phyloP scores from a whole-genome alignment of 2,329 filamentous ascomycete genomes.

The Nannizziopsis barbatae region DNA sequence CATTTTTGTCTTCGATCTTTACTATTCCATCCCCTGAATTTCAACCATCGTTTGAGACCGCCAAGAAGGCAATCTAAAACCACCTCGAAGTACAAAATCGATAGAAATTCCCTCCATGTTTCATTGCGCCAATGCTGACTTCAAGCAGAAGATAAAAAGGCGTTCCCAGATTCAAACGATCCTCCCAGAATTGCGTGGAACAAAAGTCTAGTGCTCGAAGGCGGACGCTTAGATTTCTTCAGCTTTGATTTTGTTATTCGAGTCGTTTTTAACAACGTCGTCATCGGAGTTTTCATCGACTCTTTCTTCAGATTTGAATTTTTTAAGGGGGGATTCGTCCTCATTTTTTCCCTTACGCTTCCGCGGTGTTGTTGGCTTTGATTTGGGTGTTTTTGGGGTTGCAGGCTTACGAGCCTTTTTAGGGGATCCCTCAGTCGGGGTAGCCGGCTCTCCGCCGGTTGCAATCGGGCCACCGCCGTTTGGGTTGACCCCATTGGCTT shows the following conservation, averaged over 20 bases:
- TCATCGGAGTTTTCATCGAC: conserved; percentile 7
- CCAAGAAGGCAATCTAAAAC: too few species aligned
- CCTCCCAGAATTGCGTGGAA: background rate
- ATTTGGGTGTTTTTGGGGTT: conserved; percentile 14
- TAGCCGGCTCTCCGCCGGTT: background rate
- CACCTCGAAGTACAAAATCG: too few species aligned
- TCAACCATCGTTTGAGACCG: too few species aligned
- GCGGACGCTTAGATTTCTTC: background rate
- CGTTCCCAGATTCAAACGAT: background rate
- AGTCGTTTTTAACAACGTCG: background rate
- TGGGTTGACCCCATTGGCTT: conserved; percentile 42
- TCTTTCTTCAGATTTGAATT: conserved; percentile 13
- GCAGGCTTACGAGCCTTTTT: conserved; percentile 19
- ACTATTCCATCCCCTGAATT: too few species aligned
- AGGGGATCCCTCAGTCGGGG: conserved; percentile 14
- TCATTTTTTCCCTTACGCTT: conserved; percentile 15
- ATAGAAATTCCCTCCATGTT: background rate
- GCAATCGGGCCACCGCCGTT: conserved; percentile 9
- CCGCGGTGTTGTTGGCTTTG: conserved; percentile 3
- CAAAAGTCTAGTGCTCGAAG: too few species aligned
- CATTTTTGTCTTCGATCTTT: too few species aligned
- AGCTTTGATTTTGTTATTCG: background rate
- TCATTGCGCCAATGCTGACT: background rate
- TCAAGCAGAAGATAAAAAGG: too few species aligned
- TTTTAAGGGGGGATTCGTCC: conserved; percentile 13